These are phyloP conservation scores for Eimeria zaria DNA, from an alignment of 169 alveolate species.

Conservation along the genomic window DNA sequence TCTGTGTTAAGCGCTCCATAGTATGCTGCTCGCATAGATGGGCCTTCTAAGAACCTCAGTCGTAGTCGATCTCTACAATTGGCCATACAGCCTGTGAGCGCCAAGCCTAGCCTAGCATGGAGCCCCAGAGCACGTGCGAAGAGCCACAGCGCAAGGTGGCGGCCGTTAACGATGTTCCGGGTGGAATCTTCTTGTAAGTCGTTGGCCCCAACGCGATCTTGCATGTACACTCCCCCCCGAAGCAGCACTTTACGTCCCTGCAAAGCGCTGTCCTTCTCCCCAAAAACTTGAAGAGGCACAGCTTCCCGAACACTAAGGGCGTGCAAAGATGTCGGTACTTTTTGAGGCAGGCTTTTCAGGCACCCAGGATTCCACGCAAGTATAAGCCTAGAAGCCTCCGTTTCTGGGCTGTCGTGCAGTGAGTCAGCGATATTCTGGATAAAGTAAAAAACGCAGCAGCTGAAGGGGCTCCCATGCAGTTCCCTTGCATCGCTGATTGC, in stretches of 20 bases:
- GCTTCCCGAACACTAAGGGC: not conserved
- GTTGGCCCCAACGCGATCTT: constrained; percentile 59
- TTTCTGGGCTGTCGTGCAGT: not conserved
- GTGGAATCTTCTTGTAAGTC: constrained; percentile 19
- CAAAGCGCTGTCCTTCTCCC: constrained; percentile 14
- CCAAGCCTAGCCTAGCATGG: constrained; percentile 55
- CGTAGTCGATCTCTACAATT: constrained; percentile 59
- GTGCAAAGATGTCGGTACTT: constrained; percentile 24
- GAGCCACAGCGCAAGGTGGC: constrained; percentile 71
- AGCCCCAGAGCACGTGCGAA: constrained; percentile 67
- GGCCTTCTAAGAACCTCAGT: constrained; percentile 19
- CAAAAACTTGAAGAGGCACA: constrained; percentile 46
- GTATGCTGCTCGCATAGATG: constrained; percentile 64
- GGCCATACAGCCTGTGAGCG: constrained; percentile 43
- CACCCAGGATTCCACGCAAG: constrained; percentile 53
- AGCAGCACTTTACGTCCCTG: constrained; percentile 41
- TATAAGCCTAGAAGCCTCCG: constrained; percentile 2
- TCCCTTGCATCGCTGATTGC: not conserved
- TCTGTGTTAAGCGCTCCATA: constrained; percentile 68
- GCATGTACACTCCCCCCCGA: constrained; percentile 72
- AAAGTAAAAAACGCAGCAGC: no score
- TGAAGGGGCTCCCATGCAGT: not conserved
- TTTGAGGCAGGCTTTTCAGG: constrained; percentile 37
- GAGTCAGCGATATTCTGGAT: constrained; percentile 31
- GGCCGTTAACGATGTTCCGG: constrained; percentile 35